These are phyloP conservation scores for Cyberlindnera xishuangbannaensis DNA, from an alignment of 805 yeast genomes.

Conservation along the genomic window DNA sequence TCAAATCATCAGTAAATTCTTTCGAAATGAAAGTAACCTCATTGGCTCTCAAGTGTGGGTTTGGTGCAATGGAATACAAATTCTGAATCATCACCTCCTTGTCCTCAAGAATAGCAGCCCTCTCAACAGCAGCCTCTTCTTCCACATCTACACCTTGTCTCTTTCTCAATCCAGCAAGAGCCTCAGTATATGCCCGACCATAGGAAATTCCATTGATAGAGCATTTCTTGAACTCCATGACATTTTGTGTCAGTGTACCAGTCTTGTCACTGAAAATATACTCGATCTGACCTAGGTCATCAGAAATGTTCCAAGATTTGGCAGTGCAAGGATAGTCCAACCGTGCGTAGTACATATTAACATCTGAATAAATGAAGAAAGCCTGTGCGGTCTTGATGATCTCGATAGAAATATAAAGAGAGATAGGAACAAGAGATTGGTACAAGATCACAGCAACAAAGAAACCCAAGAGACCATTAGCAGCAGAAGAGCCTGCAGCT, in stretches of 20 bases:
- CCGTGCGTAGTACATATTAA: conserved; percentile 58
- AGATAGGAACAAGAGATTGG: conserved; percentile 78
- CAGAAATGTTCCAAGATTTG: conserved; percentile 79
- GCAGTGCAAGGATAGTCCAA: conserved; percentile 81
- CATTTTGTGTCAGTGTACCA: conserved; percentile 77
- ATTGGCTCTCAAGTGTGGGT: conserved; percentile 41
- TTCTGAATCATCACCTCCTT: conserved; percentile 50
- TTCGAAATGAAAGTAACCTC: conserved; percentile 68
- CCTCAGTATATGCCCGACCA: conserved; percentile 81
- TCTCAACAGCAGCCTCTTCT: conserved; percentile 47
- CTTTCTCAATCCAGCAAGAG: conserved; percentile 70
- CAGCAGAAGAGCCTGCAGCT: conserved; percentile 57
- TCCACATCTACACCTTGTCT: conserved; percentile 74
- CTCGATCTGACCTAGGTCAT: conserved; percentile 82
- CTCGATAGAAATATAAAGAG: conserved; percentile 75
- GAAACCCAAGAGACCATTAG: conserved; percentile 65
- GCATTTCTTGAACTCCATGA: conserved; percentile 82
- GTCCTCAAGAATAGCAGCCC: conserved; percentile 50
- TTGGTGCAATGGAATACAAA: conserved; percentile 33
- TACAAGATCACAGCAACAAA: conserved; percentile 73
- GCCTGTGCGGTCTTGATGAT: conserved; percentile 81
- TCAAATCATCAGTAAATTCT: conserved; percentile 57
- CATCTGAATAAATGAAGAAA: conserved; percentile 71
- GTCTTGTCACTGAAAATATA: conserved; percentile 82
- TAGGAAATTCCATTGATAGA: conserved; percentile 68